Conservation (phyloP, 768 basidiomycete genomes). For the Tulasnella sp. region DNA sequence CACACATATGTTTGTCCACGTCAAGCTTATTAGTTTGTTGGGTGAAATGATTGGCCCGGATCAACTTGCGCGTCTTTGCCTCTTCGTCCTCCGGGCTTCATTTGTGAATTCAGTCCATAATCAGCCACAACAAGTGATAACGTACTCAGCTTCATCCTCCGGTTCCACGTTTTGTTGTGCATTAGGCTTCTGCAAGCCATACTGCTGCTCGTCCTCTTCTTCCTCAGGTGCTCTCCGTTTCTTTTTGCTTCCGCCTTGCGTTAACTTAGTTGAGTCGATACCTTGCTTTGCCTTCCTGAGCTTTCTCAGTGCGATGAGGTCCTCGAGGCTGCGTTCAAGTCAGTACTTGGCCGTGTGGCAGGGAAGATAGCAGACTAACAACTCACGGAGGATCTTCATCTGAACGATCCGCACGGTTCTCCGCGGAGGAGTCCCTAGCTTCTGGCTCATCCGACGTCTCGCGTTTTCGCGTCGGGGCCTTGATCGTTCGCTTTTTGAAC, state of each 20-base stretch:
- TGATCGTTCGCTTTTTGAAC: constrained; percentile 19
- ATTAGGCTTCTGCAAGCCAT: constrained; percentile 26
- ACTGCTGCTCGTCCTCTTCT: constrained; percentile 21
- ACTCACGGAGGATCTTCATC: constrained; percentile 13
- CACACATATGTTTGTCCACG: constrained; percentile 97
- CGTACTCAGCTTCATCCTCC: constrained; percentile 44
- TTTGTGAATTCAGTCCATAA: not conserved
- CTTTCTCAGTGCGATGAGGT: constrained; percentile 74
- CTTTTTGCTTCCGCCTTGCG: constrained; percentile 61
- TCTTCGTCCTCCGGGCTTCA: constrained; percentile 38
- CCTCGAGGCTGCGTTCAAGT: constrained; percentile 45
- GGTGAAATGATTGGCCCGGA: constrained; percentile 86
- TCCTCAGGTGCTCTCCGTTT: constrained; percentile 48
- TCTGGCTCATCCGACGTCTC: constrained; percentile 13
- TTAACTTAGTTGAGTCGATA: constrained; percentile 74
- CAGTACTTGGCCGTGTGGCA: not conserved
- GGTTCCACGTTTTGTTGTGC: constrained; percentile 24
- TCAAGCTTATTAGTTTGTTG: constrained; percentile 93
- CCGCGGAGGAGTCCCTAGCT: not conserved
- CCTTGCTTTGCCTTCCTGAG: constrained; percentile 61
- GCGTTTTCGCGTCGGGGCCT: constrained; percentile 10
- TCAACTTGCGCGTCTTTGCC: constrained; percentile 57
- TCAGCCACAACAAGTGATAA: constrained; percentile 8
- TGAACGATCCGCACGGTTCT: not conserved
- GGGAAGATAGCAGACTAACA: not conserved